Conservation (phyloP, 257 asterid species). For the Solanum ahanhuiri region DNA sequence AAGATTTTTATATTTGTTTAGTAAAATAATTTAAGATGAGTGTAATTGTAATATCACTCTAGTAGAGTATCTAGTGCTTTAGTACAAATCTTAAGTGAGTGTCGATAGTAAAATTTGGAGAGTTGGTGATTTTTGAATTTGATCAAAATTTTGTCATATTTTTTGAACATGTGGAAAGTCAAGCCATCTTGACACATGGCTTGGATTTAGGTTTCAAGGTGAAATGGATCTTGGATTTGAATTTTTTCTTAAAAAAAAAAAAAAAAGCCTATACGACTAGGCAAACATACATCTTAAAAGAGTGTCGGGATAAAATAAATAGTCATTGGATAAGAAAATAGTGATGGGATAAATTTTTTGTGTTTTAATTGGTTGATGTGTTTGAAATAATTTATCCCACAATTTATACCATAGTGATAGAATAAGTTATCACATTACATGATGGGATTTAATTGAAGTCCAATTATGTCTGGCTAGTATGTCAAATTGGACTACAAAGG, state of each 20-base stretch:
- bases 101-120: neutral
- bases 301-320: neutral
- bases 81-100: too few species aligned
- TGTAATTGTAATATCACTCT: neutral
- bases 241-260: neutral
- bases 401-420: too few species aligned
- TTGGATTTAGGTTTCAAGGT: neutral
- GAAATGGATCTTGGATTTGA: accelerated
- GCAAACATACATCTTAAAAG: neutral
- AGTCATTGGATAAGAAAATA: too few species aligned
- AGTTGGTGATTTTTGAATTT: neutral
- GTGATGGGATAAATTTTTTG: too few species aligned
- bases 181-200: neutral
- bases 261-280: neutral
- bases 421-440: accelerated
- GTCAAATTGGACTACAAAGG: neutral
- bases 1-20: neutral
- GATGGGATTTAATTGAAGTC: neutral
- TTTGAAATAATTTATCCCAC: too few species aligned
- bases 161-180: neutral
- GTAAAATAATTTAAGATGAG: neutral
- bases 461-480: neutral
- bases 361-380: neutral
- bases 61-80: too few species aligned
- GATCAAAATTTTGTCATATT: neutral